Conservation (phyloP, 495 filamentous ascomycete species). For the Xylaria curta region DNA sequence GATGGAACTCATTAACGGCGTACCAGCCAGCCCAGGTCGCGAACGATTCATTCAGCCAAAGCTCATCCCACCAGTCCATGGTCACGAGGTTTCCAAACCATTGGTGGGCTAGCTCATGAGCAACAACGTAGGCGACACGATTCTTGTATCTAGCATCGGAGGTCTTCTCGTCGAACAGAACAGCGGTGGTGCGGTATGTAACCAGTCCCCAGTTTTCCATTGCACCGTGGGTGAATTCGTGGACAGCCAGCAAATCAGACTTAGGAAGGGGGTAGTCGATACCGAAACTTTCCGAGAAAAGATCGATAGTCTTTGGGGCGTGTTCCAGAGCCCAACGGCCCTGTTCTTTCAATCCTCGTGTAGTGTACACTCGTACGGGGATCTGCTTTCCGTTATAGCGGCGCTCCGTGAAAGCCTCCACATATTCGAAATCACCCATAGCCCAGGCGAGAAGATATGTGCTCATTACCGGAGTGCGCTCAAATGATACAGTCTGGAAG, state of each 20-base stretch:
- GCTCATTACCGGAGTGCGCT: conserved; percentile 90
- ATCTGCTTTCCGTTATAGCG: conserved; percentile 87
- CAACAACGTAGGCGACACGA: conserved; percentile 91
- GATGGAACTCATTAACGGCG: conserved; percentile 88
- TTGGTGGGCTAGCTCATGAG: conserved; percentile 94
- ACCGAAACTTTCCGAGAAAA: conserved; percentile 92
- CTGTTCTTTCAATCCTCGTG: conserved; percentile 85
- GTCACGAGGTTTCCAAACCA: conserved; percentile 98
- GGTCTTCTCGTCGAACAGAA: conserved; percentile 89
- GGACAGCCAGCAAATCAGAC: conserved; percentile 91
- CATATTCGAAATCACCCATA: conserved; percentile 93
- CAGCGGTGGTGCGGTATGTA: conserved; percentile 91
- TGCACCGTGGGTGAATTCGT: conserved; percentile 76
- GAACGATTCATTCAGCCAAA: conserved; percentile 98
- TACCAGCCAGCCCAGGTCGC: conserved; percentile 98
- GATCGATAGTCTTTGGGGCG: conserved; percentile 87
- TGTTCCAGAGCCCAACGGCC: conserved; percentile 85
- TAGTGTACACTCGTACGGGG: conserved; percentile 96
- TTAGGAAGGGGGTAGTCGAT: conserved; percentile 97
- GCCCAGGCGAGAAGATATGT: conserved; percentile 98
- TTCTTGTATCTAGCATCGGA: conserved; percentile 89
- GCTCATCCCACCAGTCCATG: conserved; percentile 90
- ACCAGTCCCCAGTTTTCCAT: conserved; percentile 94
- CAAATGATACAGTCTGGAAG: conserved; percentile 81
- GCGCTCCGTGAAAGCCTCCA: conserved; percentile 85